Evolutionary conservation across 2,329 filamentous ascomycete genomes (phyloP), one percentile per base, ranked within the genome.

Genomic region (Scytalidium sp.): DNA sequence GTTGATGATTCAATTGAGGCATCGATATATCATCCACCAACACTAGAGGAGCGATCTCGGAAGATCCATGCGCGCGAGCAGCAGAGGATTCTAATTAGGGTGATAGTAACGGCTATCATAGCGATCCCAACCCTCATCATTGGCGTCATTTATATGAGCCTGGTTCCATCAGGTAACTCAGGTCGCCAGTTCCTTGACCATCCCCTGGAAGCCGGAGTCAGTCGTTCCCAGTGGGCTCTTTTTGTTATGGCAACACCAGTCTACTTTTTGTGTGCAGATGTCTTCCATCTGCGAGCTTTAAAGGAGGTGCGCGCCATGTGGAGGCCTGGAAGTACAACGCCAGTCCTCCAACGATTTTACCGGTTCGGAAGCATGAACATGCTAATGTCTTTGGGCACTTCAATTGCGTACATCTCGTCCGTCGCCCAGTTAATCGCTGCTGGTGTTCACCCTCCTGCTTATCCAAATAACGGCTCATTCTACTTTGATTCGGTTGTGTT

Each of bases 351-450:
- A 58, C 78, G 92, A 13, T 92, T 97, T 62, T 90, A 91, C 66
- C 84, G 88, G n/a, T 97, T 97, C 62, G 92, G 92, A 8, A 96
- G 91, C 72, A 97, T 97, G 92, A 96, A 96, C 64, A 87, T 95
- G 73, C 79, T 97, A 52, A 92, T 97, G 69, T 94, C 88, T 7
- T 77, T 96, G 2, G 92, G 91, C 5, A 96, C 92, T 0, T 87
- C 83, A 2, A 90, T 97, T 52, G 92, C 92, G 1, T 96, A 96
- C 65, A 74, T 95, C 54, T 85, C 90, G 0, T 96, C 90, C 0
- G 72, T 96, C 20, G 86, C 83, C 15, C 84, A 95, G 56, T 78
- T 97, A 64, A 85, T 90, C 46, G 80, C 83, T 6, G 80, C 84
- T 3, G 79, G 75, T 3, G 74, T 74, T 3, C 61, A 71, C 22